phyloP scores from a whole-genome alignment of 2,329 filamentous ascomycete genomes.

The Arthrobotrys sphaeroides region DNA sequence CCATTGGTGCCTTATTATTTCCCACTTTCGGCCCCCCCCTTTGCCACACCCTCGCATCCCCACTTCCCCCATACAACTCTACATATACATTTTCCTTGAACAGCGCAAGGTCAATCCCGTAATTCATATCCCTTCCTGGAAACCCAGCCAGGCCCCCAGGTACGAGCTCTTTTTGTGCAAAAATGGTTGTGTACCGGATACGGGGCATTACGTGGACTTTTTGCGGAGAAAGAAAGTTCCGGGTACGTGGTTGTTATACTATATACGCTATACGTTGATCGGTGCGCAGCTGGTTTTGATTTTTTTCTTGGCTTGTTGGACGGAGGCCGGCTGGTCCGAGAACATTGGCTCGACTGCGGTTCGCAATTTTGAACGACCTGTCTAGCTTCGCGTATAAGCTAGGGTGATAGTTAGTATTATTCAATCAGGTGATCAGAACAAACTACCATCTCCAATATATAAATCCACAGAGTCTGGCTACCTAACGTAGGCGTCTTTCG shows the following conservation, averaged over 20 bases:
- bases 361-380: no score
- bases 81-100: not conserved
- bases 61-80: not conserved
- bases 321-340: no score
- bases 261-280: not conserved
- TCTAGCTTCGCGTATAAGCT: no score
- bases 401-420: no score
- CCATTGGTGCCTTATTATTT: no score
- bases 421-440: no score
- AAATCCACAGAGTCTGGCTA: no score
- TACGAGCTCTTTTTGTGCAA: no score
- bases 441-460: no score
- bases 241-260: slow-evolving; percentile 1
- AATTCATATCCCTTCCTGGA: slow-evolving; percentile 6
- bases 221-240: not conserved
- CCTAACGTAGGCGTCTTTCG: no score
- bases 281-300: not conserved
- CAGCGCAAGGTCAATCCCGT: slow-evolving; percentile 14
- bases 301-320: not conserved
- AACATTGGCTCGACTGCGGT: no score
- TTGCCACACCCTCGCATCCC: slow-evolving; percentile 7
- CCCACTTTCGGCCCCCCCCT: not conserved
- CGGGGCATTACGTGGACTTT: not conserved
- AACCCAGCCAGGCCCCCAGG: not conserved
- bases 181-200: no score